Percentiles rank a stretch among this genome's conserved stretches.
phyloP scores from a whole-genome alignment of 2,329 filamentous ascomycete genomes.

The Fusarium continuum region DNA sequence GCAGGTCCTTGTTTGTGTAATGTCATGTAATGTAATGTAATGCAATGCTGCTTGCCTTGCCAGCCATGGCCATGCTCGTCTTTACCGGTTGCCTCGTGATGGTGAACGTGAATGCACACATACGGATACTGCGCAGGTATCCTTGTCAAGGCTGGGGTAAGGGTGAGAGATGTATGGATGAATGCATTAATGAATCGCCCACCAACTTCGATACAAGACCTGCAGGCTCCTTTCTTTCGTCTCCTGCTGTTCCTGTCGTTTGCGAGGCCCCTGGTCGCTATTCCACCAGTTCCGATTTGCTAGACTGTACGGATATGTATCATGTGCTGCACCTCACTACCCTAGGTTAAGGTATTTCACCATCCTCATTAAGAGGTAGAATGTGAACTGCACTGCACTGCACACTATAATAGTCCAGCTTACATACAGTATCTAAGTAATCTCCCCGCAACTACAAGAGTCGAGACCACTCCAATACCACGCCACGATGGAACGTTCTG shows the following conservation, averaged over 20 bases:
- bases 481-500: slow-evolving; percentile 13
- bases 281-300: slow-evolving; percentile 26
- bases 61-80: too few relatives aligned
- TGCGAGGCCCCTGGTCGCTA: slow-evolving; percentile 13
- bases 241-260: slow-evolving; percentile 22
- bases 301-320: not conserved
- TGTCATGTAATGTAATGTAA: too few relatives aligned
- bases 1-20: slow-evolving; percentile 2
- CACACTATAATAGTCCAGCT: too few relatives aligned
- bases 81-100: slow-evolving; percentile 9
- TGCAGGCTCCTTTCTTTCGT: not conserved
- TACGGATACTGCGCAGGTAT: too few relatives aligned
- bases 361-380: not conserved
- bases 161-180: not conserved
- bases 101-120: not conserved
- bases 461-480: slow-evolving; percentile 19
- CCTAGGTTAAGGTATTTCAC: slow-evolving; percentile 10
- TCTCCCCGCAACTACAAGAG: slow-evolving; percentile 4
- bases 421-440: too few relatives aligned
- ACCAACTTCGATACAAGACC: not conserved
- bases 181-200: slow-evolving; percentile 12
- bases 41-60: not conserved
- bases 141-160: slow-evolving; percentile 15
- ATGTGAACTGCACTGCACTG: not conserved
- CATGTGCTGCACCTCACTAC: slow-evolving; percentile 3